Conservation (phyloP, 306 rosid genomes). For the Rosa chinensis region DNA sequence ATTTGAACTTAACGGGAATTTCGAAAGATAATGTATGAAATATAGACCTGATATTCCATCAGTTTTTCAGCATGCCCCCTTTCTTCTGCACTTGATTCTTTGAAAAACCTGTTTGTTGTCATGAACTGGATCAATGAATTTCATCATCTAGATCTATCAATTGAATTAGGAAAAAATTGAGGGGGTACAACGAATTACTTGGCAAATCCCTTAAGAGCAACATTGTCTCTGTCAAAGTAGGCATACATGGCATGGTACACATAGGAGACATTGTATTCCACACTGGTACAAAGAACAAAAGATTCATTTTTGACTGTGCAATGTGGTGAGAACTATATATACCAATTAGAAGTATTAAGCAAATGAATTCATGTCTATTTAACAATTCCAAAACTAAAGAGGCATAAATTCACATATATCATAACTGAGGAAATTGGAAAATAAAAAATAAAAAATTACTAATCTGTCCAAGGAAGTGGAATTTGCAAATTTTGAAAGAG, state of each 20-base stretch:
- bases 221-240: slow-evolving; percentile 47
- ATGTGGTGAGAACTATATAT: neutral
- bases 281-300: slow-evolving; percentile 15
- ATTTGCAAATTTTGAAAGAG: neutral
- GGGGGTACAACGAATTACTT: slow-evolving; percentile 26
- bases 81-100: slow-evolving; percentile 42
- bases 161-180: neutral
- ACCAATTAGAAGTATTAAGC: neutral
- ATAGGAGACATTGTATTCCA: slow-evolving; percentile 43
- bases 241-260: slow-evolving; percentile 45
- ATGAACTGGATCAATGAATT: neutral
- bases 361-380: neutral
- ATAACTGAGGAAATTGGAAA: too few relatives aligned
- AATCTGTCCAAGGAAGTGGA: neutral
- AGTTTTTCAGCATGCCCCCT: slow-evolving; percentile 40
- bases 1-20: neutral
- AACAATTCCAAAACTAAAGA: neutral
- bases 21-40: too few relatives aligned
- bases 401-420: too few relatives aligned
- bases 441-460: neutral
- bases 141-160: neutral
- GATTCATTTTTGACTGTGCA: neutral
- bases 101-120: slow-evolving; percentile 30
- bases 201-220: slow-evolving; percentile 45
- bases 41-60: slow-evolving; percentile 43